These are phyloP conservation scores for Phytopythium kandeliae DNA, from an alignment of 352 stramenopile species.

Conservation along the genomic window DNA sequence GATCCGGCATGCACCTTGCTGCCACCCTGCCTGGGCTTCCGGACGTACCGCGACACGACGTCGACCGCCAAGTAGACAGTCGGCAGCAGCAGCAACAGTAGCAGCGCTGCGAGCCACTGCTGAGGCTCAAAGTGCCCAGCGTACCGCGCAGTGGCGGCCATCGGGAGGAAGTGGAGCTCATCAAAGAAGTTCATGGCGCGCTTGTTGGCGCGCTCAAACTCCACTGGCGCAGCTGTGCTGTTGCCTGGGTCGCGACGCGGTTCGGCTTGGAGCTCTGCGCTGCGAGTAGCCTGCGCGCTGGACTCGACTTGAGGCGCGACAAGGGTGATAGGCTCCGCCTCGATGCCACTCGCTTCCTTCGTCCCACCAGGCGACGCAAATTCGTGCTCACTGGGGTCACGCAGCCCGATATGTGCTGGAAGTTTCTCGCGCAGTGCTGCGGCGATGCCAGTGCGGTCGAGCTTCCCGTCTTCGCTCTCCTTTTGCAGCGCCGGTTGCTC, in stretches of 20 bases:
- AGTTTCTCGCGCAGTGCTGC: neutral
- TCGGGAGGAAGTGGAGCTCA: neutral
- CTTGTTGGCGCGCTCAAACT: neutral
- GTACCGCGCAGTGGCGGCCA: neutral
- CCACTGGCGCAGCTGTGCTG: neutral
- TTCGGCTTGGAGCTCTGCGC: neutral
- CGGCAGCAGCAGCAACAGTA: conserved; percentile 18
- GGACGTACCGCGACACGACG: conserved; percentile 10
- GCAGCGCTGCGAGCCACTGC: conserved; percentile 15
- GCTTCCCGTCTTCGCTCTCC: neutral
- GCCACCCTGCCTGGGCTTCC: neutral
- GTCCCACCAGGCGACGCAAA: neutral
- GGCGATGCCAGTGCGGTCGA: neutral
- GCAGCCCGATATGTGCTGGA: neutral
- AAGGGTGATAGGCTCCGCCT: neutral
- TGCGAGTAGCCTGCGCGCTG: neutral
- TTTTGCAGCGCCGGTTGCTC: neutral
- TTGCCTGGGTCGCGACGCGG: neutral
- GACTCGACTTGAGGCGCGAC: neutral
- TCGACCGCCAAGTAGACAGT: conserved; percentile 21
- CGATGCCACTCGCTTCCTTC: neutral
- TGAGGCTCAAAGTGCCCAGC: neutral
- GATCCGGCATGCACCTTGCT: neutral
- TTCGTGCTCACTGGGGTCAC: neutral
- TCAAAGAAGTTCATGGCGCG: neutral